Base-by-base conservation (phyloP, 1,284 basidiomycete genomes). In the Cutaneotrichosporon sp. region DNA sequence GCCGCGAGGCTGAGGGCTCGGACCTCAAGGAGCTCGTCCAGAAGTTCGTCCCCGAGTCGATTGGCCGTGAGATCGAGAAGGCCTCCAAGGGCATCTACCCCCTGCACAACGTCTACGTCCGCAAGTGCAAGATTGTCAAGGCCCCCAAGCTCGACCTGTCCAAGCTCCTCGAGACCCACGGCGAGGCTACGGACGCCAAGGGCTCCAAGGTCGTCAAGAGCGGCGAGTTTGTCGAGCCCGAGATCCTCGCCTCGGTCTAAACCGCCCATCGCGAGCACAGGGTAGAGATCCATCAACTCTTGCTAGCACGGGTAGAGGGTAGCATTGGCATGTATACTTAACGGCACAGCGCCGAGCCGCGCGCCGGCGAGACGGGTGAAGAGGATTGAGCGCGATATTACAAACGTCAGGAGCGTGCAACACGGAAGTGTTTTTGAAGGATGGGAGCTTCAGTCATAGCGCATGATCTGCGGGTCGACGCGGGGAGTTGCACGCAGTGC, bases 31-130 rank as follows among this genome's bases (percentile, higher is more conserved):
- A 97, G 75, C 76, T 96, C 68, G 90, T 97, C 62, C 88, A 90
- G 80, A 99, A 99, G 84, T 97, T 99, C 76, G 86, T 98, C 56
- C 94, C 96, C 50, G 96, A 99, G 80, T 90, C 90, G 59, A 98
- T 99, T 70, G 96, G 96, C 67, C 87, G 93, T 68, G 96, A 99
- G 83, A 98, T 99, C 66, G 96, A 99, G 84, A 99, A 99, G 83
- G 87, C 93, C 55, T 84, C 87, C 64, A 76, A 74, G 68, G 72
- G 72, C 51, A 59, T 59, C 58, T 59, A 55, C 58, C 58, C 58
- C 51, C 54, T 59, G 35, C 56, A 54, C 45, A 39, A 97, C 77
- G 93, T 97, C 75, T 96, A 93, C 81, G 83, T 97, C 72, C 88
- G 93, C 80, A 97, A 97, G 82, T 91, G 86, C 65, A 93, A 93